These are phyloP conservation scores for Sinapis alba DNA, from an alignment of 441 rosid species.

Conservation along the genomic window DNA sequence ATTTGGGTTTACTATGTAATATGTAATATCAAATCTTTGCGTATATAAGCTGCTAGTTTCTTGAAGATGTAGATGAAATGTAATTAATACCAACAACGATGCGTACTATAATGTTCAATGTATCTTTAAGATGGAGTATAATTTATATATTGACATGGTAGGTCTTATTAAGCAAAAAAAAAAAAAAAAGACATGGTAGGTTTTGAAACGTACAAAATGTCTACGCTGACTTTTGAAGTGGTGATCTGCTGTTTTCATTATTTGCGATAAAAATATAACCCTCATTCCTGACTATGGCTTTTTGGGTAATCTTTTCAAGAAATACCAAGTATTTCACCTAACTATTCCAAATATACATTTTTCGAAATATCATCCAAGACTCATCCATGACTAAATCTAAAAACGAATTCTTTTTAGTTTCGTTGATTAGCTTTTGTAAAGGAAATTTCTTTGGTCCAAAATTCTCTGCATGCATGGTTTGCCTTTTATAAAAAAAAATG, in stretches of 20 bases:
- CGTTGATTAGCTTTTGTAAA: background rate
- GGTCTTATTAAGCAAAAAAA: too few relatives aligned
- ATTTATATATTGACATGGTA: conserved; percentile 12
- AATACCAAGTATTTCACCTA: background rate
- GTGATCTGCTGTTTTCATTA: background rate
- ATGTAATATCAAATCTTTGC: conserved; percentile 3
- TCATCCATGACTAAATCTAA: background rate
- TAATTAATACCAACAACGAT: conserved; percentile 23
- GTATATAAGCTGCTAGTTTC: background rate
- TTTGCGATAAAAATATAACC: background rate
- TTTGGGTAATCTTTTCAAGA: background rate
- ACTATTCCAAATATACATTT: background rate
- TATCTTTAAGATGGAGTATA: conserved; percentile 12
- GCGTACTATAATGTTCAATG: conserved; percentile 21
- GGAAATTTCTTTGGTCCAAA: background rate
- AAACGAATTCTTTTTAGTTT: background rate
- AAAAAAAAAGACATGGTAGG: too few relatives aligned
- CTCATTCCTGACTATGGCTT: background rate
- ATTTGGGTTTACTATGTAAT: conserved; percentile 3
- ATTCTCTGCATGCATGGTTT: background rate
- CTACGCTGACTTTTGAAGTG: conserved; percentile 18
- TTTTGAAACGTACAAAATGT: conserved; percentile 24
- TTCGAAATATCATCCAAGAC: background rate
- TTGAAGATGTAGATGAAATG: conserved; percentile 14
- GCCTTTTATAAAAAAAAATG: background rate